These are phyloP conservation scores for Middelhovenomyces tepae DNA, from an alignment of 805 yeast genomes.

Conservation along the genomic window DNA sequence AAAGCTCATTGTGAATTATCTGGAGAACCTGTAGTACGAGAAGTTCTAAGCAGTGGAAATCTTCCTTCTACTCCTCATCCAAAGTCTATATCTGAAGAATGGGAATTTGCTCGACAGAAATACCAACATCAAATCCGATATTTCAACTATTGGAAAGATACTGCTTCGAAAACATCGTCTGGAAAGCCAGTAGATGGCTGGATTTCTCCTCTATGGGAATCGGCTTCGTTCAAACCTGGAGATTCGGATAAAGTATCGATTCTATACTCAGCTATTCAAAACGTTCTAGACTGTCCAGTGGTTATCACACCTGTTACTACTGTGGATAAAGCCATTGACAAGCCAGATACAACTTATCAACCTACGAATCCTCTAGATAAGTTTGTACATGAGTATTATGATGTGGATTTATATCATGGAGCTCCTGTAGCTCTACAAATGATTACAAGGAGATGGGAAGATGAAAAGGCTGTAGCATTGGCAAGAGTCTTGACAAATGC, in stretches of 20 bases:
- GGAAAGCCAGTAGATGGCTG: conserved; percentile 39
- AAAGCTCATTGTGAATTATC: conserved; percentile 5
- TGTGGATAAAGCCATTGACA: conserved; percentile 1
- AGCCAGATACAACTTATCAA: not conserved
- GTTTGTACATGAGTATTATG: conserved; percentile 1
- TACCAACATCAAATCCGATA: conserved; percentile 1
- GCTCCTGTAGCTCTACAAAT: conserved; percentile 2
- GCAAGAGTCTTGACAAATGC: no score
- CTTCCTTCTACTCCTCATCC: not conserved
- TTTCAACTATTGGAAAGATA: conserved; percentile 1
- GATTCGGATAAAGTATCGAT: not conserved
- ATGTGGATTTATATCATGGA: not conserved
- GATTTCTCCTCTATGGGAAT: conserved; percentile 4
- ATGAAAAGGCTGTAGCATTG: conserved; percentile 2
- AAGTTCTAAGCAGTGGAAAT: conserved; percentile 4
- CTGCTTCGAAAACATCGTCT: conserved; percentile 20
- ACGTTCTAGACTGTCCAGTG: not conserved
- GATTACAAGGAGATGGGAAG: not conserved
- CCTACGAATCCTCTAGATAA: conserved; percentile 5
- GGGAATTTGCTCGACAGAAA: conserved; percentile 10
- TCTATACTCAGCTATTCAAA: conserved; percentile 1
- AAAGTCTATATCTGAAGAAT: conserved; percentile 1
- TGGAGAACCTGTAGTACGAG: conserved; percentile 12
- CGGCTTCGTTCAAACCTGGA: conserved; percentile 9
- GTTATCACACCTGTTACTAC: conserved; percentile 1